Evolutionary conservation across 2,329 filamentous ascomycete genomes (phyloP).

Genomic region (Botrytis hyacinthi): DNA sequence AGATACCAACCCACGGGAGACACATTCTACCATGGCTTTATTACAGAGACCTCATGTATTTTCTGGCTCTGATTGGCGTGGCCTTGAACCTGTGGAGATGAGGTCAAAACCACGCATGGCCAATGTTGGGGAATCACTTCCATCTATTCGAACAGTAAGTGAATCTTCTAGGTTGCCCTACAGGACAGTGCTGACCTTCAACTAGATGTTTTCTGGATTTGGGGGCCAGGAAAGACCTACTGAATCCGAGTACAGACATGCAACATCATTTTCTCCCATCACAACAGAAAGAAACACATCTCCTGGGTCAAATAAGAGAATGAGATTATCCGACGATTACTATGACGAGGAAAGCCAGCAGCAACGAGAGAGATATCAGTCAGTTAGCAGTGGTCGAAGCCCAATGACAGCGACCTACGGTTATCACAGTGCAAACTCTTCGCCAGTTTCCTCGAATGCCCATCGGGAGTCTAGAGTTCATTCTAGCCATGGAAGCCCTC

Average conservation of each 20-base stretch:
- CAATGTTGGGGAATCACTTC: conserved; percentile 4
- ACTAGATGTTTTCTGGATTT: conserved; percentile 1
- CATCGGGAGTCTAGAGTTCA: not conserved
- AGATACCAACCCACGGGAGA: not conserved
- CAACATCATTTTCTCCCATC: not conserved
- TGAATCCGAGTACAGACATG: conserved; percentile 2
- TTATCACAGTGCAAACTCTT: not conserved
- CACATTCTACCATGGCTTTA: conserved; percentile 5
- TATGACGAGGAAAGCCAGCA: not conserved
- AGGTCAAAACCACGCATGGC: conserved; percentile 1
- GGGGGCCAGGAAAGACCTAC: not conserved
- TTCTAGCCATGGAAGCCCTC: conserved; percentile 1
- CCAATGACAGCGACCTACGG: not conserved
- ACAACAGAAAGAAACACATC: conserved; percentile 7
- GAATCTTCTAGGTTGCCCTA: not conserved
- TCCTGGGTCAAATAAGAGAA: conserved; percentile 17
- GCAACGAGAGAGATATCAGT: not conserved
- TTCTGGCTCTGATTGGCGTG: conserved; percentile 7
- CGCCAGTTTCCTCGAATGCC: not conserved
- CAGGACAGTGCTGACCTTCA: not conserved
- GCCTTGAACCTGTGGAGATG: conserved; percentile 1
- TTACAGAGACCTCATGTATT: not conserved
- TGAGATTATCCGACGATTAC: not conserved
- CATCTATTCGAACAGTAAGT: conserved; percentile 14
- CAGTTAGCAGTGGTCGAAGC: not conserved